Evolutionary conservation across 2,329 filamentous ascomycete species (phyloP).

Genomic region (Fusarium sp.): DNA sequence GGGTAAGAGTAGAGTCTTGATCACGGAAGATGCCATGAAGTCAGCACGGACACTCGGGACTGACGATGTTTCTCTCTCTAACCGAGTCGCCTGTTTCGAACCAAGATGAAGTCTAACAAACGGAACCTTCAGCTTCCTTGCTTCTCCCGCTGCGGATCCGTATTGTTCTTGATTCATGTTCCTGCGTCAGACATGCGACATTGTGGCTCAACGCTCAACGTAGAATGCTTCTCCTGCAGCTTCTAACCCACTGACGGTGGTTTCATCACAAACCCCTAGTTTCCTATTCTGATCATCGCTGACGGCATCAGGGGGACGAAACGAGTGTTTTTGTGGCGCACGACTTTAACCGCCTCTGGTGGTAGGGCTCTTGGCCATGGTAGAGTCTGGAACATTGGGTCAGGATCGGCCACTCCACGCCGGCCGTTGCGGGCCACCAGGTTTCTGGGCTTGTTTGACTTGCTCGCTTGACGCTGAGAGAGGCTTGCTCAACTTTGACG

Average conservation of each 20-base stretch:
- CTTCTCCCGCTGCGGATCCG: neutral
- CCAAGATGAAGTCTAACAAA: neutral
- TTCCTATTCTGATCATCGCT: slow-evolving; percentile 1
- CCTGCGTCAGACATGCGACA: slow-evolving; percentile 4
- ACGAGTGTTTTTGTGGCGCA: slow-evolving; percentile 16
- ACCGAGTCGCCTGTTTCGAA: neutral
- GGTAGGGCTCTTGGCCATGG: neutral
- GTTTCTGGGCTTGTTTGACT: neutral
- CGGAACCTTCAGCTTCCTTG: neutral
- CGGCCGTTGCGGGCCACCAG: slow-evolving; percentile 30
- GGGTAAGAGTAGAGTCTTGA: neutral
- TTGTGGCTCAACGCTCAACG: slow-evolving; percentile 32
- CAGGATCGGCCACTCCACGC: slow-evolving; percentile 29
- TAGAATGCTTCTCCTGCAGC: slow-evolving; percentile 5
- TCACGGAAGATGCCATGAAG: neutral
- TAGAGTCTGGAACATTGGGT: slow-evolving; percentile 28
- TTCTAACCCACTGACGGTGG: slow-evolving; percentile 8
- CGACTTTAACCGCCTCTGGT: slow-evolving; percentile 28
- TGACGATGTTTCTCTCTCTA: neutral
- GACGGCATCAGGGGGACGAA: neutral
- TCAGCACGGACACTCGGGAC: neutral
- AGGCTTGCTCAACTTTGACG: slow-evolving; percentile 23
- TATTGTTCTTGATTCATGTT: slow-evolving; percentile 13
- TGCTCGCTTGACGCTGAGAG: neutral
- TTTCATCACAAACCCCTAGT: slow-evolving; percentile 23